Evolutionary conservation across 2,329 filamentous ascomycete species (phyloP).

Genomic region (Didymella keratinophila): DNA sequence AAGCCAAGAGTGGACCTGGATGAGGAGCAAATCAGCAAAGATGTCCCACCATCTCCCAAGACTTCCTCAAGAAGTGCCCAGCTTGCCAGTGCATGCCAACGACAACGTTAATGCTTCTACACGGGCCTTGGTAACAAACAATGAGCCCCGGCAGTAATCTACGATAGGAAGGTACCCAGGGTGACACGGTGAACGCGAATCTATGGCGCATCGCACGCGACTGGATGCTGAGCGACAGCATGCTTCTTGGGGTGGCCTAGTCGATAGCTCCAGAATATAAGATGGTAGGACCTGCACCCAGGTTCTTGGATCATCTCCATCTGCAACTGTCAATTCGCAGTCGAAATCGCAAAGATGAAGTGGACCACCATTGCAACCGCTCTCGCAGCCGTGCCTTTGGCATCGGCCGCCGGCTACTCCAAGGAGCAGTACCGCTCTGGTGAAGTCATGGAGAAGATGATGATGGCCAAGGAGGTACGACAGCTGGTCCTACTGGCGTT

Average conservation of each 20-base stretch:
- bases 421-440: slow-evolving; percentile 45
- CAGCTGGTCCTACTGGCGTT: neutral
- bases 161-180: slow-evolving; percentile 46
- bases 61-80: slow-evolving; percentile 30
- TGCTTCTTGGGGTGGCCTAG: slow-evolving; percentile 4
- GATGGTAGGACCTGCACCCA: slow-evolving; percentile 20
- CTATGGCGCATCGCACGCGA: slow-evolving; percentile 29
- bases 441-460: slow-evolving; percentile 47
- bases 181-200: slow-evolving; percentile 20
- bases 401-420: slow-evolving; percentile 37
- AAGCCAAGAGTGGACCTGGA: slow-evolving; percentile 27
- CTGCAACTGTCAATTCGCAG: slow-evolving; percentile 33
- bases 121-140: slow-evolving; percentile 40
- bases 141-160: slow-evolving; percentile 36
- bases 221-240: slow-evolving; percentile 17
- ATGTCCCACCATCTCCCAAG: slow-evolving; percentile 24
- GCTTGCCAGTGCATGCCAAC: slow-evolving; percentile 26
- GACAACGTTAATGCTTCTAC: slow-evolving; percentile 29
- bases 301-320: slow-evolving; percentile 28
- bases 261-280: slow-evolving; percentile 26
- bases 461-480: slow-evolving; percentile 44
- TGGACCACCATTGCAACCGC: slow-evolving; percentile 41
- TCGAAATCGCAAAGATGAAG: slow-evolving; percentile 43
- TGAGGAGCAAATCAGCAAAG: slow-evolving; percentile 25
- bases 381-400: slow-evolving; percentile 42